These are phyloP conservation scores for Xylariaceae sp. DNA, from an alignment of 2,329 filamentous ascomycete species.

Conservation along the genomic window DNA sequence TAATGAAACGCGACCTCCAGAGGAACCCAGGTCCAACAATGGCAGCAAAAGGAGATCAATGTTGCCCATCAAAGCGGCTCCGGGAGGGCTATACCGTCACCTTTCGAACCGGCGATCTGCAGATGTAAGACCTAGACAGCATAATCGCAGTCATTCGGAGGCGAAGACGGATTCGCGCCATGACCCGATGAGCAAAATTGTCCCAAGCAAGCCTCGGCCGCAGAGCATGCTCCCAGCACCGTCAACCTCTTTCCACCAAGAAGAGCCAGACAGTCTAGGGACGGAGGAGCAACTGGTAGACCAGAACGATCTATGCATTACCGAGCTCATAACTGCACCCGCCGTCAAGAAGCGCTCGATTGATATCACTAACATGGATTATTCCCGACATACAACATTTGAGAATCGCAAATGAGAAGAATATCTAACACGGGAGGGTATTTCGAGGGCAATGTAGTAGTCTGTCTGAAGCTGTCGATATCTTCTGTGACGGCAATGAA, in stretches of 20 bases:
- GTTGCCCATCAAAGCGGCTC: constrained; percentile 14
- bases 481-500: too few relatives aligned
- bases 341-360: too few relatives aligned
- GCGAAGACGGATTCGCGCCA: constrained; percentile 2
- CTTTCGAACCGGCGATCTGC: constrained; percentile 14
- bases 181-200: neutral
- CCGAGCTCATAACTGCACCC: too few relatives aligned
- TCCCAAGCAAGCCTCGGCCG: neutral
- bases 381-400: too few relatives aligned
- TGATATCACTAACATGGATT: too few relatives aligned
- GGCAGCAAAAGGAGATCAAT: constrained; percentile 18
- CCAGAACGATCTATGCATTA: too few relatives aligned
- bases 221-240: constrained; percentile 4
- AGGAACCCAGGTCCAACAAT: neutral
- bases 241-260: constrained; percentile 1
- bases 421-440: too few relatives aligned
- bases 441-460: too few relatives aligned
- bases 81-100: constrained; percentile 19
- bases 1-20: neutral
- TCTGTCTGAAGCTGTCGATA: too few relatives aligned
- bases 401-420: too few relatives aligned
- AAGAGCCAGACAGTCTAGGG: constrained; percentile 5
- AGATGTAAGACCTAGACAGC: constrained; percentile 4
- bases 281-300: too few relatives aligned
- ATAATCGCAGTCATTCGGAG: constrained; percentile 16